These are phyloP conservation scores for Penicillium goetzii DNA, from an alignment of 495 filamentous ascomycete species.

Conservation along the genomic window DNA sequence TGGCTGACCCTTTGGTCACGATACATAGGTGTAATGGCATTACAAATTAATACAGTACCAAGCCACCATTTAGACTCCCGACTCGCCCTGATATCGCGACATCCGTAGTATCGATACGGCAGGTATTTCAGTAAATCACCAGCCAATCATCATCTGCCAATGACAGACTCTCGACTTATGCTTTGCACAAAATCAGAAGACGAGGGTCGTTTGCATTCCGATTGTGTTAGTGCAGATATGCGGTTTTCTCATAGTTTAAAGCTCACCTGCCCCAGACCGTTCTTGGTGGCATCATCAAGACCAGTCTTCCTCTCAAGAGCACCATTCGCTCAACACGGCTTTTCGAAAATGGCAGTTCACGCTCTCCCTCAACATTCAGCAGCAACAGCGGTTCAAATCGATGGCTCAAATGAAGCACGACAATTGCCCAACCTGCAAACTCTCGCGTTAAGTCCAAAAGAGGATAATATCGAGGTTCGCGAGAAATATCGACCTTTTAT, in stretches of 20 bases:
- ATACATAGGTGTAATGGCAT: not conserved
- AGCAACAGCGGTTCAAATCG: not conserved
- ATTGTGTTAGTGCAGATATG: constrained; percentile 1
- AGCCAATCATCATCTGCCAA: constrained; percentile 28
- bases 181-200: constrained; percentile 4
- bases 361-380: not conserved
- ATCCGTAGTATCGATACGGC: not conserved
- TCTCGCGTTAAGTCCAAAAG: constrained; percentile 45
- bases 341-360: not conserved
- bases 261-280: not conserved
- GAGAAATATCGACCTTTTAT: constrained; percentile 64
- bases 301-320: not conserved
- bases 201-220: not conserved
- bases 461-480: constrained; percentile 54
- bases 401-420: not conserved
- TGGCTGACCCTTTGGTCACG: not conserved
- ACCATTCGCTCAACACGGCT: not conserved
- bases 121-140: not conserved
- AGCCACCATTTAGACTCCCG: not conserved
- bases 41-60: not conserved
- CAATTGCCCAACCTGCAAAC: not conserved
- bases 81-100: not conserved
- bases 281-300: not conserved
- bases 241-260: constrained; percentile 5
- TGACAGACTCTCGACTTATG: constrained; percentile 21